phyloP scores from a whole-genome alignment of 495 filamentous ascomycete species.

The Talaromyces stipitatus region DNA sequence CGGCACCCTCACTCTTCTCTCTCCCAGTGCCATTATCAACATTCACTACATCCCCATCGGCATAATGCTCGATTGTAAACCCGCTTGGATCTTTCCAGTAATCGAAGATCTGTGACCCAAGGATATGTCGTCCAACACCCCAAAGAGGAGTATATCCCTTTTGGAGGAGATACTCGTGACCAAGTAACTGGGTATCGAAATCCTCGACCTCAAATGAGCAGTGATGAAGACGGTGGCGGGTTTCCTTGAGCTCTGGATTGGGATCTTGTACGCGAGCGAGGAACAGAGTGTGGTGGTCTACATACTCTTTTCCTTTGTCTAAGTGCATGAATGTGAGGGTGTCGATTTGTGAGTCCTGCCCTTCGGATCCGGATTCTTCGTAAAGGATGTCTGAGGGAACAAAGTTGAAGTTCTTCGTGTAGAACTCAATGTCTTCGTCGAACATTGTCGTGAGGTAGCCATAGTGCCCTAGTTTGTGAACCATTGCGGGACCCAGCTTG shows the following conservation, averaged over 20 bases:
- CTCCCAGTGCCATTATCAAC: slow-evolving; percentile 19
- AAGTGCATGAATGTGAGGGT: slow-evolving; percentile 57
- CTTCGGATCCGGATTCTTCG: slow-evolving; percentile 13
- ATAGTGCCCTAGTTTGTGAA: slow-evolving; percentile 65
- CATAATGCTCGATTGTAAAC: slow-evolving; percentile 60
- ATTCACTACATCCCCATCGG: slow-evolving; percentile 58
- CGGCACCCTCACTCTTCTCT: neutral
- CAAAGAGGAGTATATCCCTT: slow-evolving; percentile 61
- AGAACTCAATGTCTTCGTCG: slow-evolving; percentile 49
- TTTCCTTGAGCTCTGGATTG: slow-evolving; percentile 28
- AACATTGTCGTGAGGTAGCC: slow-evolving; percentile 57
- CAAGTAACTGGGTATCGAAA: slow-evolving; percentile 66
- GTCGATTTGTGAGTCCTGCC: slow-evolving; percentile 23
- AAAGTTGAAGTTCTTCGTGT: slow-evolving; percentile 61
- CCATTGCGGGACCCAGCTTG: slow-evolving; percentile 46
- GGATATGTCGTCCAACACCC: slow-evolving; percentile 68
- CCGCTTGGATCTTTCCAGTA: slow-evolving; percentile 58
- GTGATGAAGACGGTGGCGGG: slow-evolving; percentile 54
- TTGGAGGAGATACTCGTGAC: slow-evolving; percentile 60
- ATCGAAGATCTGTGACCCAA: slow-evolving; percentile 68
- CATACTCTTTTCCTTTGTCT: slow-evolving; percentile 48
- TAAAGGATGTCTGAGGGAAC: slow-evolving; percentile 36
- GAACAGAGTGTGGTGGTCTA: slow-evolving; percentile 70
- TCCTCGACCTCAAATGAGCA: slow-evolving; percentile 68
- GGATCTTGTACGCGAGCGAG: slow-evolving; percentile 28